Evolutionary conservation across 163 green algal genomes (phyloP).

Genomic region (Smithsoniella earleae): DNA sequence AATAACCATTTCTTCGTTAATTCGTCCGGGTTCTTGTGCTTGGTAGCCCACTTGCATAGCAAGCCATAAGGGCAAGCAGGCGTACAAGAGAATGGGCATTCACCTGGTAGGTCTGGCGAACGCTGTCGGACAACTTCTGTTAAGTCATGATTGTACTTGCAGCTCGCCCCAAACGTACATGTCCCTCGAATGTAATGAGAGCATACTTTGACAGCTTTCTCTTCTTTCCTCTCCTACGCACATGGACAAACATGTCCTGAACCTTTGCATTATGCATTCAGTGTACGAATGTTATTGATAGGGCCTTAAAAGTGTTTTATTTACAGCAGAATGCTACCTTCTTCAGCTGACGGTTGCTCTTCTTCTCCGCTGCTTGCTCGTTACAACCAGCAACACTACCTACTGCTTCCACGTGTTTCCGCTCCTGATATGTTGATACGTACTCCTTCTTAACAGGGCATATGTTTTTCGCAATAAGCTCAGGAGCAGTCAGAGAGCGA

Average conservation of each 20-base stretch:
- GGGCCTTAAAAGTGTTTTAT: too few species aligned
- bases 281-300: too few species aligned
- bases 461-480: background rate
- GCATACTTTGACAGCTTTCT: too few species aligned
- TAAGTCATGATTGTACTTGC: conserved; percentile 69
- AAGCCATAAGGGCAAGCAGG: conserved; percentile 54
- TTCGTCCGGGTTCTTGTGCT: conserved; percentile 33
- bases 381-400: background rate
- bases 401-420: background rate
- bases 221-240: too few species aligned
- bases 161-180: conserved; percentile 48
- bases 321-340: background rate
- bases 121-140: conserved; percentile 48
- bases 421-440: background rate
- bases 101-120: conserved; percentile 54
- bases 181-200: conserved; percentile 36
- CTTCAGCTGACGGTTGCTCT: background rate
- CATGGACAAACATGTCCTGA: too few species aligned
- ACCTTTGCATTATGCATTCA: too few species aligned
- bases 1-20: conserved; percentile 24
- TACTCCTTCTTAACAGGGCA: conserved; percentile 16
- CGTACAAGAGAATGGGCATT: conserved; percentile 47
- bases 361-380: background rate
- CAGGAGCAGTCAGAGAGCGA: background rate
- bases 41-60: conserved; percentile 47